Base-by-base conservation (phyloP, 768 basidiomycete species). In the Russula ochroleuca region DNA sequence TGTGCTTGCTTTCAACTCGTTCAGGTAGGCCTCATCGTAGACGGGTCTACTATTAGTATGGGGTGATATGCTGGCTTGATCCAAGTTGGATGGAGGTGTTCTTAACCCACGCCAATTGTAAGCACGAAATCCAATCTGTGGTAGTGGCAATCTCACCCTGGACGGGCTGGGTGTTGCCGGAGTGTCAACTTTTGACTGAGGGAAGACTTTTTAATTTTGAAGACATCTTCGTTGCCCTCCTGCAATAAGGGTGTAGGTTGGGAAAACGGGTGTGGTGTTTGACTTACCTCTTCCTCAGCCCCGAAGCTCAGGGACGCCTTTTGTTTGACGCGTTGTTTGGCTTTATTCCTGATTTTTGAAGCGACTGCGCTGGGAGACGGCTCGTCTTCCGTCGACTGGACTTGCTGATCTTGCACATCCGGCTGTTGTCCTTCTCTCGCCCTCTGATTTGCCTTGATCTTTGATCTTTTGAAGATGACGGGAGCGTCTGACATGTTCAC, bases 261-360 rank as follows among this genome's bases (percentile, higher is more conserved):
- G 3, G 28, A 21, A 62, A 37, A 61, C 19, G n/a, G 40, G 35
- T 45, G 31, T 15, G 2, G n/a, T 49, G 31, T n/a, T 47, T 40
- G 50, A 64, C 69, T 40, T 65, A 88, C 87, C 79, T 88, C 88
- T 61, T 82, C 82, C 13, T 78, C 81, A 10, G 76, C 88, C 7
- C 90, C 91, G 74, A 94, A 94, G 72, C 91, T 93, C 60, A 94
- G 78, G 59, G 80, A 80, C 4, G 88, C 81, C 71, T 86, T 86
- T 43, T 83, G 79, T 70, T 84, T 85, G 19, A 82, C 73, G 63
- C 85, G 86, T 28, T 76, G 70, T 75, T 85, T 90, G 41, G 77
- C 76, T 70, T 87, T 88, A 25, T 81, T 86, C 79, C 87, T 93
- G 63, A 90, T 69, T 72, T 87, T 90, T 2, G 83, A 73, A 1